Evolutionary conservation across 768 basidiomycete genomes (phyloP), one percentile per base, ranked within the genome.

Genomic region (Pulveroboletus ravenelii): DNA sequence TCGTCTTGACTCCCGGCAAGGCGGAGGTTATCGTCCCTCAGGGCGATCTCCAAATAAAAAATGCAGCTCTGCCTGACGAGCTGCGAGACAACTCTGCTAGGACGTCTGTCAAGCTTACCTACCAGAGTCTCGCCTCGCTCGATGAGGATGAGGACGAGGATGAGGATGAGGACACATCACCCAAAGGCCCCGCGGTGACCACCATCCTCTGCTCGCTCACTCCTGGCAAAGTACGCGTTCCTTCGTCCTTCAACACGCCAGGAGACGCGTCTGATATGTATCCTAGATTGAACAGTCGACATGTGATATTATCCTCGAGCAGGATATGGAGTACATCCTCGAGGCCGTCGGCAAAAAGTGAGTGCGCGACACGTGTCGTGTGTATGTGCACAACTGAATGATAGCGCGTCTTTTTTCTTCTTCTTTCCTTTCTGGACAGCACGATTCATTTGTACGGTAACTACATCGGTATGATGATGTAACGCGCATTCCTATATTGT

Each of bases 331-430:
- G 34, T 85, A 85, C 61, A 64, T 77, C 47, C 81, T 94, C 63
- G 79, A 87, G 63, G 72, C 80, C 41, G 76, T 82, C 40, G 93
- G 93, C 51, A 86, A 89, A 72, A 96, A 96, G 89, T 91, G 57
- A 55, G 76, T 56, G 12, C 45, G 23, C 18, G 32, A 38, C 31
- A 34, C 44, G 10, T 27, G 34, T 41, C 31, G 13, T 23, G 25
- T 40, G 12, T 10, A 8, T 29, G 35, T 18, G 13, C 0, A 7
- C 36, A 23, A 14, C n/a, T 29, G 43, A 58, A 60, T 54, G 50
- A 63, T 49, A 9, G 17, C 10, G 45, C 25, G 15, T 46, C 10
- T 32, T 44, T 25, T 29, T n/a, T 52, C 52, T 27, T n/a, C 52
- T 23, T 23, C 32, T 41, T 13, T 44, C 10, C 6, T 23, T 2